Base-by-base conservation (phyloP, 495 filamentous ascomycete genomes). In the Penicillium odoratum region DNA sequence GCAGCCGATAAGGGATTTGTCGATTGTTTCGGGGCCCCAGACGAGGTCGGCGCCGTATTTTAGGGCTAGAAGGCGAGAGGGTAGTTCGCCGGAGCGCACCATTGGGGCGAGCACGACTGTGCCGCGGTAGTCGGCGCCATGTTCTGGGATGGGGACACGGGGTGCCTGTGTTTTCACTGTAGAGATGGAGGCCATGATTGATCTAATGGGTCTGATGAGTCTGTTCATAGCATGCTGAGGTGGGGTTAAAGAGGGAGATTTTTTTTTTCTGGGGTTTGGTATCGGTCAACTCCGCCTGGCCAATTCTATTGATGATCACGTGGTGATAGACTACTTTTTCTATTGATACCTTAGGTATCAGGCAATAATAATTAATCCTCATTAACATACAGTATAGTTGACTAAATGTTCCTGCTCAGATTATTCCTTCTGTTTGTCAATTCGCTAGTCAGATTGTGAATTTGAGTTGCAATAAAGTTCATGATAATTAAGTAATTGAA, bases 1-100 rank as follows among this genome's bases (percentile, higher is more conserved):
- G 16, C 91, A 88, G 56, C 94, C 95, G 65, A 97, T 95, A 62
- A 98, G 83, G 44, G 93, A 83, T 66, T 83, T 84, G 69, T 98
- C 94, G 58, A 98, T 87, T 2, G 91, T 97, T 74, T 98, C 94
- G 7, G 94, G 94, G 9, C 93, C 93, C 94, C 93, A 98, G 56
- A 98, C 94, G 13, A 98, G 82, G 69, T 98, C 94, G 44, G 95
- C 95, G 47, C 94, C 94, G 69, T 98, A 98, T 63, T 95, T 87
- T 18, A 98, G 83, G 7, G 94, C 89, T 4, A 93, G 69, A 1
- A 98, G 82, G 15, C 94, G 86, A 8, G 89, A 92, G 5, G 95
- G 95, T 16, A 97, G 78, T 76, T 99, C 94, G 62, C 95, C 95
- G 28, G 89, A 93, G 38, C 94, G 87, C 26, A 98, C 94, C 94